Conservation (phyloP, 2,329 filamentous ascomycete species). For the Aciculosporium take region DNA sequence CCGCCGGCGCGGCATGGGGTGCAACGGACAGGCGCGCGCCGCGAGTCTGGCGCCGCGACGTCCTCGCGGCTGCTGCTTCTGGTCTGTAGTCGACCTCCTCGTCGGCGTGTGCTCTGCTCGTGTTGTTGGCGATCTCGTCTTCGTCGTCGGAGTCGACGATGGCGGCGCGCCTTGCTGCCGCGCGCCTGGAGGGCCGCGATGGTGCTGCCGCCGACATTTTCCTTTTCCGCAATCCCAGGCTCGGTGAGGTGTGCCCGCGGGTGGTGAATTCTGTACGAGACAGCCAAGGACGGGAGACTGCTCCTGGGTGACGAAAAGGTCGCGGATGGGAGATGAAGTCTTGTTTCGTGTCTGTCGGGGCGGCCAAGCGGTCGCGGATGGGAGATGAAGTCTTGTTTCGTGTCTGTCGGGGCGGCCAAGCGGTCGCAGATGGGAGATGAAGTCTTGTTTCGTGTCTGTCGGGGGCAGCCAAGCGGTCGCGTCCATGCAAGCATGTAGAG, state of each 20-base stretch:
- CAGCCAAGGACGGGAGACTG: too few relatives aligned
- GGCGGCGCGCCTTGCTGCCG: slow-evolving; percentile 51
- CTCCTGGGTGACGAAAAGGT: too few relatives aligned
- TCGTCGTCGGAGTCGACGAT: slow-evolving; percentile 74
- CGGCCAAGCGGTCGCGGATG: too few relatives aligned
- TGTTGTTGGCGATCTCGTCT: slow-evolving; percentile 43
- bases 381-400: too few relatives aligned
- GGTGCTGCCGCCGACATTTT: slow-evolving; percentile 19
- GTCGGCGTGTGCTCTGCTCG: slow-evolving; percentile 38
- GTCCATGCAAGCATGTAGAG: background rate
- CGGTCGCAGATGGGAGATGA: too few relatives aligned
- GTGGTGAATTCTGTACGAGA: too few relatives aligned
- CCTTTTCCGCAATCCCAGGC: too few relatives aligned
- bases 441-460: too few relatives aligned
- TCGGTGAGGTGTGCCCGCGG: too few relatives aligned
- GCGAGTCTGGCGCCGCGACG: slow-evolving; percentile 36
- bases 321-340: too few relatives aligned
- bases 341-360: too few relatives aligned
- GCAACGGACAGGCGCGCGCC: slow-evolving; percentile 28
- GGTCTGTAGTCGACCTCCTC: slow-evolving; percentile 70
- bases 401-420: too few relatives aligned
- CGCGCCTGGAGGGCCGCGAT: slow-evolving; percentile 25
- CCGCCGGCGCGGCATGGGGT: slow-evolving; percentile 29
- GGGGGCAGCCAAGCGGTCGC: background rate
- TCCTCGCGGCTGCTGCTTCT: slow-evolving; percentile 46